Evolutionary conservation across 164 flowering plant genomes (phyloP).

Genomic region (Cinnamomum chago): DNA sequence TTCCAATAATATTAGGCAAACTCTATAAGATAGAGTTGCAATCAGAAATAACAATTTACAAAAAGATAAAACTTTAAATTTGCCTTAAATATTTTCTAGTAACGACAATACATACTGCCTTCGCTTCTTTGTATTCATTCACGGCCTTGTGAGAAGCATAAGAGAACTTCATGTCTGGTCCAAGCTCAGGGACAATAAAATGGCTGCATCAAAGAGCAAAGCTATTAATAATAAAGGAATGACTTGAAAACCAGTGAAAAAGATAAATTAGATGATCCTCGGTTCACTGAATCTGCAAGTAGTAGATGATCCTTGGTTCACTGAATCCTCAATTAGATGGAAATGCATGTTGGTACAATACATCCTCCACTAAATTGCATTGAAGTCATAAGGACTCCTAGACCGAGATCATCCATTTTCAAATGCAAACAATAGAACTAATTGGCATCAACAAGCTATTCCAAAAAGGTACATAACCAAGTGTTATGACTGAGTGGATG

Average conservation of each 20-base stretch:
- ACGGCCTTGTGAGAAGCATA: constrained; percentile 33
- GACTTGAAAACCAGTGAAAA: no score
- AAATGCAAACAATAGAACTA: not conserved
- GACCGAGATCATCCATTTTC: not conserved
- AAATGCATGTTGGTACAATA: not conserved
- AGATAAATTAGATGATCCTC: not conserved
- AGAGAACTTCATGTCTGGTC: constrained; percentile 27
- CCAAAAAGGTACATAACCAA: not conserved
- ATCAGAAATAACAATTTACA: no score
- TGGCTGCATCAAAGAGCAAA: constrained; percentile 17
- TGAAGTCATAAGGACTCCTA: not conserved
- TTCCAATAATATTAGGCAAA: no score
- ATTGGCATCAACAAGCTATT: not conserved
- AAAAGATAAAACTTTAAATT: not conserved
- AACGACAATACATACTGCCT: constrained; percentile 16
- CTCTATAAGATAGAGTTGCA: no score
- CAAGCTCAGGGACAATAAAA: constrained; percentile 30
- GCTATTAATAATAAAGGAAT: not conserved
- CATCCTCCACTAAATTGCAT: not conserved
- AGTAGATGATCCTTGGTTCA: no score
- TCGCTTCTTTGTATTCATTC: constrained; percentile 28
- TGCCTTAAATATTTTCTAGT: not conserved
- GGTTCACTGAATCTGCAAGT: not conserved
- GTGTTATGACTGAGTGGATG: not conserved
- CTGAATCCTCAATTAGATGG: no score